phyloP scores from a whole-genome alignment of 192 early-diverging fungal genomes.

The Coemansia sp. region DNA sequence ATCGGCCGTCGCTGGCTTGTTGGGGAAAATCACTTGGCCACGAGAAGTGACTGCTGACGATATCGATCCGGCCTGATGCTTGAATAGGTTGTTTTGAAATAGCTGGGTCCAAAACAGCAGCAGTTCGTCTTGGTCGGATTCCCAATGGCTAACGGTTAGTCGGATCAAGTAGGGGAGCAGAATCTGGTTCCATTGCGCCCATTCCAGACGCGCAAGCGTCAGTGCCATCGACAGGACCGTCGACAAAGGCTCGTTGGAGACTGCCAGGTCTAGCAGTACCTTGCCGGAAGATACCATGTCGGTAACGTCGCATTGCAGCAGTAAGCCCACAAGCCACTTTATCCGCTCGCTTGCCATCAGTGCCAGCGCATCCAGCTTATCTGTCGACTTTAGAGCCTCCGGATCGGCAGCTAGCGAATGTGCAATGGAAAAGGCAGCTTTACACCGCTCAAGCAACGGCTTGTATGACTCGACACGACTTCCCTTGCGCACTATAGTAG shows the following conservation, averaged over 20 bases:
- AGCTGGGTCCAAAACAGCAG: slow-evolving; percentile 39
- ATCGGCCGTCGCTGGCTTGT: background rate
- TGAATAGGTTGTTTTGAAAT: slow-evolving; percentile 24
- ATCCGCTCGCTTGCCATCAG: slow-evolving; percentile 25
- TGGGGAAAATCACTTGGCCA: slow-evolving; percentile 39
- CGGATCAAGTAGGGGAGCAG: slow-evolving; percentile 67
- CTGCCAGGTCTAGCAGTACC: slow-evolving; percentile 33
- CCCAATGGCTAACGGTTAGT: slow-evolving; percentile 26
- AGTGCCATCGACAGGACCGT: slow-evolving; percentile 66
- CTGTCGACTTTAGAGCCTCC: background rate
- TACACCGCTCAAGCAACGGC: slow-evolving; percentile 32
- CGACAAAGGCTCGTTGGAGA: slow-evolving; percentile 20
- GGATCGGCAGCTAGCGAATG: background rate
- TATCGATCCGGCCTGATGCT: background rate
- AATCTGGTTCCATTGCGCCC: slow-evolving; percentile 72
- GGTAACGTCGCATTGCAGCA: slow-evolving; percentile 27
- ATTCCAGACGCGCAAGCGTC: slow-evolving; percentile 65
- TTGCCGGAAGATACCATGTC: slow-evolving; percentile 33
- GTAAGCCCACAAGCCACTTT: slow-evolving; percentile 29
- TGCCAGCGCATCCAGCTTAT: background rate
- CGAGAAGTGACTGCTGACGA: slow-evolving; percentile 32
- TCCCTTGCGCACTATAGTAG: slow-evolving; percentile 44
- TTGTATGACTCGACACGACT: slow-evolving; percentile 39
- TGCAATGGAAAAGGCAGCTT: slow-evolving; percentile 21
- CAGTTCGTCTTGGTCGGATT: slow-evolving; percentile 6